Evolutionary conservation across 257 asterid species (phyloP), one percentile per base, ranked within the genome.

Genomic region (Scutellaria baicalensis): DNA sequence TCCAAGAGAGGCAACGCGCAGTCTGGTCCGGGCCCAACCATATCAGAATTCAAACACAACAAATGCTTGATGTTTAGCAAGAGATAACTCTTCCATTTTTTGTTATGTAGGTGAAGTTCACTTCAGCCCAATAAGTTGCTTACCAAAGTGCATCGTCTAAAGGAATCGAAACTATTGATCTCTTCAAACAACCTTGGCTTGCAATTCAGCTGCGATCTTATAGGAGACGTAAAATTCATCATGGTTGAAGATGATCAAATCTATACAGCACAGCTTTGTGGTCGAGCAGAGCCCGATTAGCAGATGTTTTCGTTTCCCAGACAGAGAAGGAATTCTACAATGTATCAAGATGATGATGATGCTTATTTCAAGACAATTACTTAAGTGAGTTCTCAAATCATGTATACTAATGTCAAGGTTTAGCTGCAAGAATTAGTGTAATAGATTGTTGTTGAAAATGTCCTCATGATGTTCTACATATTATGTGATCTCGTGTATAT

Each of bases 41-140:
- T 83, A 33, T 20, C 89, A 9, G 95, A 87, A 52, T 55, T 74
- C 76, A 91, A 85, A 76, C 74, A 82, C 83, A 91, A 86, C 81
- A 89, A 71, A 78, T 91, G 99, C 86, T 85, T 94, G 80, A 88
- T 91, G 80, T 83, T 94, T 20, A 77, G 83, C 3, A 88, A 82
- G 82, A 84, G 83, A 82, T 86, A 70, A 72, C 60, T n/a, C 18
- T 40, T 39, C 35, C 42, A 5, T 69, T 68, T 39, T 39, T 75
- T 16, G 21, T 63, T 16, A 18, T 50, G 20, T 48, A 50, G 61
- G 64, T 23, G 21, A 50, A 49, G 47, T 35, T 52, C 33, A 36
- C 61, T 50, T 51, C 13, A 42, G 61, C 13, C 16, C 27, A 35
- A 27, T 3, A 13, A 16, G 27, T 38, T 58, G 21, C 44, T 33